These are phyloP conservation scores for Dicorynia guianensis DNA, from an alignment of 306 rosid species.

Conservation along the genomic window DNA sequence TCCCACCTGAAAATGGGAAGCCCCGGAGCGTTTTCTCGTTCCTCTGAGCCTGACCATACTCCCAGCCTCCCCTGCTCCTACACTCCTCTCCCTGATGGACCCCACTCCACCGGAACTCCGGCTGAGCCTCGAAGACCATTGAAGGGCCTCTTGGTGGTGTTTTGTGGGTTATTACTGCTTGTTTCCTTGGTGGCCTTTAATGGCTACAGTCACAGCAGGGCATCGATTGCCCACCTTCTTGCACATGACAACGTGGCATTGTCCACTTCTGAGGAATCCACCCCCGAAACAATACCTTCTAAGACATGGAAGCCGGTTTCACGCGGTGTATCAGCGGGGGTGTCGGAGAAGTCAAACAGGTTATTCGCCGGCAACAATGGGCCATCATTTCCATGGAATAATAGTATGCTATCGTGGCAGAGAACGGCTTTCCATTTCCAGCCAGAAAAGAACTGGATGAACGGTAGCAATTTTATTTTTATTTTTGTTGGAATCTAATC, in stretches of 20 bases:
- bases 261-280: not conserved
- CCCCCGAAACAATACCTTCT: not conserved
- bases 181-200: constrained; percentile 46
- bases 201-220: constrained; percentile 1
- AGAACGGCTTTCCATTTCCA: constrained; percentile 90
- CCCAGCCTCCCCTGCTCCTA: constrained; percentile 50
- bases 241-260: constrained; percentile 7
- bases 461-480: constrained; percentile 51
- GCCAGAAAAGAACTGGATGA: constrained; percentile 94
- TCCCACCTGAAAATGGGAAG: too few species aligned
- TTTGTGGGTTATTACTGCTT: constrained; percentile 54
- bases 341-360: constrained; percentile 70
- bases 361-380: constrained; percentile 3
- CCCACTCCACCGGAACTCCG: constrained; percentile 14
- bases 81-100: constrained; percentile 45
- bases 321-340: constrained; percentile 70
- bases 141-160: constrained; percentile 40
- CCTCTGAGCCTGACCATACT: not conserved
- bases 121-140: constrained; percentile 16
- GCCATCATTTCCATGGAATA: constrained; percentile 68
- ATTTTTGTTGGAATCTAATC: too few species aligned
- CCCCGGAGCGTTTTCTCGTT: not conserved
- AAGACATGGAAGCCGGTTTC: constrained; percentile 44
- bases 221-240: not conserved
- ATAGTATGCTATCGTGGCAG: constrained; percentile 86